Evolutionary conservation across 495 filamentous ascomycete genomes (phyloP).

Genomic region (Penicillium macrosclerotiorum): DNA sequence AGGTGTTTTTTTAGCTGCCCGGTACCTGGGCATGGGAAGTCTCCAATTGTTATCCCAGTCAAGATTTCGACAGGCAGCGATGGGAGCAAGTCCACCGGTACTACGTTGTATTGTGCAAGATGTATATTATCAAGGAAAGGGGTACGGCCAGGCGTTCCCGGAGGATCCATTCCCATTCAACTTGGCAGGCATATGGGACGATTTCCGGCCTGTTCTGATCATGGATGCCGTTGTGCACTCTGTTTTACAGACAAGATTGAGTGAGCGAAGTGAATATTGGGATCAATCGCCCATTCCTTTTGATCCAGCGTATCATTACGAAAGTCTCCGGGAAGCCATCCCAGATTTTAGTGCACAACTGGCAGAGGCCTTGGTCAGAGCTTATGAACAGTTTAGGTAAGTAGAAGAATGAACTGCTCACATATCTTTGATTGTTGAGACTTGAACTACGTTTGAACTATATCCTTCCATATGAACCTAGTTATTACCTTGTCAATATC

Average conservation of each 20-base stretch:
- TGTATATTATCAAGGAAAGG: too few species aligned
- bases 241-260: not conserved
- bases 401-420: too few species aligned
- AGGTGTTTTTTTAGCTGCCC: not conserved
- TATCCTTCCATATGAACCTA: too few species aligned
- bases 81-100: not conserved
- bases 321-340: not conserved
- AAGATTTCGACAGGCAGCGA: not conserved
- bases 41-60: not conserved
- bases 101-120: not conserved
- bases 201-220: not conserved
- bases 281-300: not conserved
- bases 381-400: not conserved
- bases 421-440: too few species aligned
- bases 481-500: too few species aligned
- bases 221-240: not conserved
- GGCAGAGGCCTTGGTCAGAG: not conserved
- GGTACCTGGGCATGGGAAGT: slow-evolving; percentile 2
- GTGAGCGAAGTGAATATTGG: not conserved
- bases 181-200: not conserved
- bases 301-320: not conserved
- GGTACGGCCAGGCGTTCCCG: too few species aligned
- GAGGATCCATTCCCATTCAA: not conserved
- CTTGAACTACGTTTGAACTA: too few species aligned
- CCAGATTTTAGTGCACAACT: not conserved